These are phyloP conservation scores for Waltergamsia citrina DNA, from an alignment of 2,329 filamentous ascomycete species.

Conservation along the genomic window DNA sequence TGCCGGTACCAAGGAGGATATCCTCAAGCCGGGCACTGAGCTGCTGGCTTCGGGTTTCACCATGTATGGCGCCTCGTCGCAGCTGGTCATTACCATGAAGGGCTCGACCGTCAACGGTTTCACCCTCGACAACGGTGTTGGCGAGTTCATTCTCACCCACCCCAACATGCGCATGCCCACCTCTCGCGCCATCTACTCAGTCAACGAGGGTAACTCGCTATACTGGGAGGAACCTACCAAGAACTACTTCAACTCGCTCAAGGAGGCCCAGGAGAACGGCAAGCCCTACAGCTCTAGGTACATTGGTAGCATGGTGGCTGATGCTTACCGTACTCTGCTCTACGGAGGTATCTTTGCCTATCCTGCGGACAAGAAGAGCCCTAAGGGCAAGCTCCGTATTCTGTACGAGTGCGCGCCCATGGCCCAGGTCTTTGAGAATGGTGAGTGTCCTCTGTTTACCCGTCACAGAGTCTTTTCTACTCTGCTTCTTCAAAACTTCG, in stretches of 20 bases:
- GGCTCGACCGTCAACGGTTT: conserved; percentile 91
- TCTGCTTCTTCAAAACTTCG: background rate
- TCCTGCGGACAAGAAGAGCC: conserved; percentile 94
- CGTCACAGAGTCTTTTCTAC: conserved; percentile 28
- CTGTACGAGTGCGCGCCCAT: conserved; percentile 98
- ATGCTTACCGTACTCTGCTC: conserved; percentile 89
- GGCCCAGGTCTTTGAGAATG: conserved; percentile 98
- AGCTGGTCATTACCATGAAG: conserved; percentile 96
- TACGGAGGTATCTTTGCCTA: conserved; percentile 98
- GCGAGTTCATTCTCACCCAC: conserved; percentile 98
- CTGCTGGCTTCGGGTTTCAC: conserved; percentile 95
- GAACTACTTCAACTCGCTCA: conserved; percentile 82
- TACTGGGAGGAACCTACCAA: conserved; percentile 91
- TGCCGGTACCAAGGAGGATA: conserved; percentile 68
- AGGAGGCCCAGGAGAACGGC: conserved; percentile 61
- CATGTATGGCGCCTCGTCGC: conserved; percentile 97
- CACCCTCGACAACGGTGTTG: conserved; percentile 90
- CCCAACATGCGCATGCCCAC: conserved; percentile 85
- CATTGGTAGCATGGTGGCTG: conserved; percentile 96
- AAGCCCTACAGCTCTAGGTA: conserved; percentile 95
- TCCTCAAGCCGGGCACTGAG: conserved; percentile 83
- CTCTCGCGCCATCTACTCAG: conserved; percentile 82
- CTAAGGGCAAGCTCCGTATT: conserved; percentile 95
- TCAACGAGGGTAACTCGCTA: conserved; percentile 95
- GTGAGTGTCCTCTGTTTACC: conserved; percentile 34